phyloP scores from a whole-genome alignment of 1,284 basidiomycete species.

The Fomitopsis schrenkii region DNA sequence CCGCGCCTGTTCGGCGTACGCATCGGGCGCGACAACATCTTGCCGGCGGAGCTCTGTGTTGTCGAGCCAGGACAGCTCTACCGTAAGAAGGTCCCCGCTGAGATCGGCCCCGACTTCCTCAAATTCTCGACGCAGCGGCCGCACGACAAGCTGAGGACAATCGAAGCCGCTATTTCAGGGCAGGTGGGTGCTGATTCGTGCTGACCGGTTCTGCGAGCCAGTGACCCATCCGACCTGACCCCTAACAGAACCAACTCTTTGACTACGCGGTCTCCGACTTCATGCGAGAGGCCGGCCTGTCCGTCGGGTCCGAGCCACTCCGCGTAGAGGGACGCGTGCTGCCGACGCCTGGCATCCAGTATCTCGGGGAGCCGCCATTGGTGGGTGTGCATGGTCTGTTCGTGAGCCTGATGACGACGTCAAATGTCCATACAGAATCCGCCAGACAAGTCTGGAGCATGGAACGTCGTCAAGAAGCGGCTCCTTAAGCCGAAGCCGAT shows the following conservation, averaged over 20 bases:
- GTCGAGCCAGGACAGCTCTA: slow-evolving; percentile 45
- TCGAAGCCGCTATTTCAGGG: slow-evolving; percentile 28
- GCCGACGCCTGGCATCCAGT: slow-evolving; percentile 26
- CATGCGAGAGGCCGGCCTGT: slow-evolving; percentile 29
- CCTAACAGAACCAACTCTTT: slow-evolving; percentile 15
- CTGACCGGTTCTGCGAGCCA: not conserved
- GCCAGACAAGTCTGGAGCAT: slow-evolving; percentile 19
- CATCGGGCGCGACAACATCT: slow-evolving; percentile 27
- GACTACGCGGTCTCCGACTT: slow-evolving; percentile 32
- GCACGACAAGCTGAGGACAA: slow-evolving; percentile 29
- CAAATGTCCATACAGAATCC: slow-evolving; percentile 1
- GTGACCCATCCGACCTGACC: not conserved
- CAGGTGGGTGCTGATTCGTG: slow-evolving; percentile 13
- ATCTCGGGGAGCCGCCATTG: slow-evolving; percentile 9
- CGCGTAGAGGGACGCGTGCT: slow-evolving; percentile 24
- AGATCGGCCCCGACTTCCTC: slow-evolving; percentile 35
- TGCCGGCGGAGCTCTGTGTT: slow-evolving; percentile 46
- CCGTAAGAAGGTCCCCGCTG: slow-evolving; percentile 39
- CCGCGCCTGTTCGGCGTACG: slow-evolving; percentile 38
- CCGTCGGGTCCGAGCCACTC: slow-evolving; percentile 21
- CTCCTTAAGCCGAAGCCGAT: slow-evolving; percentile 13
- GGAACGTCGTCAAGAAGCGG: slow-evolving; percentile 31
- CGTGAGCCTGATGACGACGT: slow-evolving; percentile 3
- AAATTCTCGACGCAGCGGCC: slow-evolving; percentile 41
- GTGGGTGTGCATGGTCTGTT: slow-evolving; percentile 4